phyloP scores from a whole-genome alignment of 768 basidiomycete species.

The Kwoniella sp. region DNA sequence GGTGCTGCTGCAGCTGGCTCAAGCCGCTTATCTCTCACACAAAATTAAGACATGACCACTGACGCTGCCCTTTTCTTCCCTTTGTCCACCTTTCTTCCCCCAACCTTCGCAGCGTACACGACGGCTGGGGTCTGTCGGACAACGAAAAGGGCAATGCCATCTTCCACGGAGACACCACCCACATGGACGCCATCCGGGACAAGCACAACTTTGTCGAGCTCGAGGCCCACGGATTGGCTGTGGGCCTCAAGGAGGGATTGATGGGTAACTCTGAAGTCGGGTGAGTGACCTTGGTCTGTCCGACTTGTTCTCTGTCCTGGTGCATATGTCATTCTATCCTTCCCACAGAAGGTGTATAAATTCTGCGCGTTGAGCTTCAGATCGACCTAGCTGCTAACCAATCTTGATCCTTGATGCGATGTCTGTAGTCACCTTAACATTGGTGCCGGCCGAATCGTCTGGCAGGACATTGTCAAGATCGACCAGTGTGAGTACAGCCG shows the following conservation, averaged over 20 bases:
- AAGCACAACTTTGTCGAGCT: constrained; percentile 73
- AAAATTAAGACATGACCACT: no score
- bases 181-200: constrained; percentile 85
- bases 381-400: neutral
- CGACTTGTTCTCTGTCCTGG: neutral
- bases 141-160: constrained; percentile 85
- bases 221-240: constrained; percentile 84
- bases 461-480: constrained; percentile 97
- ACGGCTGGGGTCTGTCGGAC: constrained; percentile 82
- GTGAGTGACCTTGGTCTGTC: constrained; percentile 67
- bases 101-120: constrained; percentile 68
- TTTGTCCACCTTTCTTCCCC: neutral
- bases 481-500: constrained; percentile 67
- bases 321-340: no score
- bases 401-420: neutral
- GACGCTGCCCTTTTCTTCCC: neutral
- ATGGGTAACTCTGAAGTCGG: constrained; percentile 99
- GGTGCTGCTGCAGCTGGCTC: no score
- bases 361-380: neutral
- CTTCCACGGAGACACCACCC: constrained; percentile 75
- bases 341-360: no score
- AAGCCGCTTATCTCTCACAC: no score
- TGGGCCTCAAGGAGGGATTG: constrained; percentile 86
- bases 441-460: constrained; percentile 90
- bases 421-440: constrained; percentile 93